Percentiles rank a stretch among this genome's conserved stretches.
phyloP scores from a whole-genome alignment of 2,329 filamentous ascomycete species.

The Pseudocercospora ulei region DNA sequence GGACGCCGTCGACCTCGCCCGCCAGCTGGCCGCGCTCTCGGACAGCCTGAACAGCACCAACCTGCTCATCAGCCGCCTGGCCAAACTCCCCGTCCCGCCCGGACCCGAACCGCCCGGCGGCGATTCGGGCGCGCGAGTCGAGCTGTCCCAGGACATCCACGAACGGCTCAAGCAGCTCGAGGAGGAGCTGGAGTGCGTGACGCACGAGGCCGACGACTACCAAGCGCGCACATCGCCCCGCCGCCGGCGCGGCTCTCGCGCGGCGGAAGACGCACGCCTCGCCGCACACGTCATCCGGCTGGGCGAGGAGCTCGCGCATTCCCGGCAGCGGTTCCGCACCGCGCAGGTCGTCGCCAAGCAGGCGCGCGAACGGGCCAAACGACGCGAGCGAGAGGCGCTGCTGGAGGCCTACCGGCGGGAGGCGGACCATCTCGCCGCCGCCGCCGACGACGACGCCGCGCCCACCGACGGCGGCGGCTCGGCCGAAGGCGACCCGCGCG shows the following conservation, averaged over 20 bases:
- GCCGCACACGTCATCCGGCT: slow-evolving; percentile 58
- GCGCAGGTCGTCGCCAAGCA: slow-evolving; percentile 72
- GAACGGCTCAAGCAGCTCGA: slow-evolving; percentile 66
- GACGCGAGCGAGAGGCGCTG: slow-evolving; percentile 56
- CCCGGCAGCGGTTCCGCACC: slow-evolving; percentile 62
- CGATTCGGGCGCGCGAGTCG: slow-evolving; percentile 49
- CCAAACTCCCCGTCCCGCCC: slow-evolving; percentile 51
- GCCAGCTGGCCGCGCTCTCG: slow-evolving; percentile 37
- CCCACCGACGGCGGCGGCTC: slow-evolving; percentile 23
- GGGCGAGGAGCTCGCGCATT: slow-evolving; percentile 58
- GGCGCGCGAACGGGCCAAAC: slow-evolving; percentile 61
- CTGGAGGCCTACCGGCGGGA: slow-evolving; percentile 21
- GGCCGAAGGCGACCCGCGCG: slow-evolving; percentile 27
- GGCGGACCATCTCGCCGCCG: slow-evolving; percentile 37
- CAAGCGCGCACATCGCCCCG: slow-evolving; percentile 34
- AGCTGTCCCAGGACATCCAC: slow-evolving; percentile 72
- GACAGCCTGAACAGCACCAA: slow-evolving; percentile 47
- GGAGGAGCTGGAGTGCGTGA: slow-evolving; percentile 71
- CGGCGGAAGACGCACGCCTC: slow-evolving; percentile 46
- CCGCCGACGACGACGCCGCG: slow-evolving; percentile 22
- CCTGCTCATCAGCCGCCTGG: slow-evolving; percentile 48
- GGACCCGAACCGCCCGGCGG: slow-evolving; percentile 54
- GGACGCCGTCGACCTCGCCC: slow-evolving; percentile 22
- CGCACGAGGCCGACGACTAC: slow-evolving; percentile 67
- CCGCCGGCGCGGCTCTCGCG: slow-evolving; percentile 28